Evolutionary conservation across 805 yeast genomes (phyloP), one percentile per base, ranked within the genome.

Genomic region (Metschnikowia similis): DNA sequence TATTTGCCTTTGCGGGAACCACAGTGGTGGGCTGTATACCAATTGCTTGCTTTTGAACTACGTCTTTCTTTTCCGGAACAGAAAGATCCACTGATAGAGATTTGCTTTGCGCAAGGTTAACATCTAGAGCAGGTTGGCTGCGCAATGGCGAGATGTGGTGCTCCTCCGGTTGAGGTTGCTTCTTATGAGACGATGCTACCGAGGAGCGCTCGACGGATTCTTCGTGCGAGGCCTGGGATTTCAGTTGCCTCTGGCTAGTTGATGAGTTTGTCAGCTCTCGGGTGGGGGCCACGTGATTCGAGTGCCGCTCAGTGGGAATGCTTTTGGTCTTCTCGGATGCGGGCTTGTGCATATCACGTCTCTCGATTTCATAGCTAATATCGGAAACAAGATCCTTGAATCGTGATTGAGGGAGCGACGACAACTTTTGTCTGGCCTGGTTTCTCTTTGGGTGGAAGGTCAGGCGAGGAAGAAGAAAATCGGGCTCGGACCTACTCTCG

Each of bases 321-420:
- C 13, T 7, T 17, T 32, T 32, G n/a, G 45, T 6, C 37, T 41
- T 41, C 9, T 41, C 45, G 10, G 39, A 14, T 10, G 34, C 41
- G 2, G 57, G 61, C 16, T 65, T 58, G 58, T 82, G 81, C 46
- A 84, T 81, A 27, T 76, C 75, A 58, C 96, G 74, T 61, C 96
- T 80, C 61, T 86, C 89, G 45, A 90, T 87, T 66, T 94, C 99
- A 65, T 73, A 88, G 39, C 87, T 74, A 39, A 94, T 90, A 65
- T 94, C 99, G 50, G 87, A 84, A 16, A 89, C 96, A 64, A 94
- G 79, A 65, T 92, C 99, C 58, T 85, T 84, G 70, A 94, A 94
- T 53, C 98, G 71, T 3, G 84, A 66, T 45, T 84, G 83, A 1
- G 96, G 94, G 51, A 94, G 78, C 44, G 87, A 82, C 5, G 97